Base-by-base conservation (phyloP, 2,329 filamentous ascomycete species). In the Colletotrichum ledebouriae region DNA sequence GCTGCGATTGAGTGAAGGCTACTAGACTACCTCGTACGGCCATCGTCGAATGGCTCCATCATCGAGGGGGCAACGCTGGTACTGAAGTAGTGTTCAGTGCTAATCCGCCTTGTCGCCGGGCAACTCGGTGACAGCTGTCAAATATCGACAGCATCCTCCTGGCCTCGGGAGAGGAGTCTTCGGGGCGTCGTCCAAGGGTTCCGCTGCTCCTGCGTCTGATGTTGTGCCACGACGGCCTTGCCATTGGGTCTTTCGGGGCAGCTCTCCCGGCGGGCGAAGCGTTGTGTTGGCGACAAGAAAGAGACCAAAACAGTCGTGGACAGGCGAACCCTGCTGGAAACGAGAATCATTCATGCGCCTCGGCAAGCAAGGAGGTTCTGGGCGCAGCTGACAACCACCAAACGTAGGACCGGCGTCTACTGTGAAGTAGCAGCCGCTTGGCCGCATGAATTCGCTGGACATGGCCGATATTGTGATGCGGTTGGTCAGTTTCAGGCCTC, bases 291-390 rank as follows among this genome's bases (percentile, higher is more conserved):
- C 61, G 49, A 39, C 6, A 17, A 17, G 46, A 15, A 25, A 22
- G 22, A 22, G 17, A 17, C 17, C 17, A 22, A 22, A 22, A 22
- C 22, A 22, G 25, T 34, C 22, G 15, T 34, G 55, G 25, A 50
- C 61, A 65, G 65, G 65, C 42, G 34, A 29, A 56, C 65, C 65
- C 65, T 68, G 65, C 49, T 55, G 29, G 55, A 65, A 65, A 65
- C 49, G 61, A 49, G 56, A 55, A 68, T 65, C 61, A 68, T 68
- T 68, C 55, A 68, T 68, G 65, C 65, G 65, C 49, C 41, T 13
- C 41, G 46, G 37, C 25, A 58, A 44, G 59, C 53, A 58, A 37
- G 9, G 55, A 34, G 41, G 41, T 59, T 59, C 61, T 55, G 59
- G 44, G 44, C 52, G 52, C 60, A 53, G 29, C 29, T 37, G 34